Evolutionary conservation across 2,329 filamentous ascomycete species (phyloP).

Genomic region (Lecanicillium sp.): DNA sequence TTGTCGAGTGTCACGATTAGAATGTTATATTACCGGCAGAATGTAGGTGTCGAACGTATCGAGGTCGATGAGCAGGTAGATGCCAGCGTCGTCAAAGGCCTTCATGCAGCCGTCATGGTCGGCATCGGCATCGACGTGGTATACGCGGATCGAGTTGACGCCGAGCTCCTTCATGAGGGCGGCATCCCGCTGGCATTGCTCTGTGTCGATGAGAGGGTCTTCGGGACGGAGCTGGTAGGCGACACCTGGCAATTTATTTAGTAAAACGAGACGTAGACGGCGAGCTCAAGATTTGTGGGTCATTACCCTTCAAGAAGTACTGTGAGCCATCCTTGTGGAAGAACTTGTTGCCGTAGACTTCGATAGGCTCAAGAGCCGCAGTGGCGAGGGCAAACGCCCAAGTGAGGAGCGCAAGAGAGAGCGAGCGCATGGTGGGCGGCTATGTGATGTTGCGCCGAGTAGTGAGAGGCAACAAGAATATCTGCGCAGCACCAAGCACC

Average conservation of each 20-base stretch:
- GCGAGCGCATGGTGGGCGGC: conserved; percentile 29
- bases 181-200: conserved; percentile 71
- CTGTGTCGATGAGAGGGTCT: conserved; percentile 69
- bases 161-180: conserved; percentile 72
- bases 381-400: conserved; percentile 23
- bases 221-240: conserved; percentile 58
- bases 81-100: conserved; percentile 69
- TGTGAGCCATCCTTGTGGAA: conserved; percentile 74
- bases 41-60: conserved; percentile 69
- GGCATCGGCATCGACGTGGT: conserved; percentile 68
- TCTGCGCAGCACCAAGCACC: too few species aligned
- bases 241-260: too few species aligned
- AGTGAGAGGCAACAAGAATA: too few species aligned
- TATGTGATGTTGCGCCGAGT: not conserved
- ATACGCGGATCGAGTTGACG: conserved; percentile 78
- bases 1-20: not conserved
- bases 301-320: conserved; percentile 81
- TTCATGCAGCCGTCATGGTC: conserved; percentile 77
- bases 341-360: conserved; percentile 69
- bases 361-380: conserved; percentile 39
- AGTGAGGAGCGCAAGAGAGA: conserved; percentile 24
- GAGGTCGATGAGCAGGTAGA: conserved; percentile 79
- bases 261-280: too few species aligned
- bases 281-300: too few species aligned
- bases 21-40: conserved; percentile 36